These are phyloP conservation scores for Xerocomus spinulosus DNA, from an alignment of 768 basidiomycete species.

Conservation along the genomic window DNA sequence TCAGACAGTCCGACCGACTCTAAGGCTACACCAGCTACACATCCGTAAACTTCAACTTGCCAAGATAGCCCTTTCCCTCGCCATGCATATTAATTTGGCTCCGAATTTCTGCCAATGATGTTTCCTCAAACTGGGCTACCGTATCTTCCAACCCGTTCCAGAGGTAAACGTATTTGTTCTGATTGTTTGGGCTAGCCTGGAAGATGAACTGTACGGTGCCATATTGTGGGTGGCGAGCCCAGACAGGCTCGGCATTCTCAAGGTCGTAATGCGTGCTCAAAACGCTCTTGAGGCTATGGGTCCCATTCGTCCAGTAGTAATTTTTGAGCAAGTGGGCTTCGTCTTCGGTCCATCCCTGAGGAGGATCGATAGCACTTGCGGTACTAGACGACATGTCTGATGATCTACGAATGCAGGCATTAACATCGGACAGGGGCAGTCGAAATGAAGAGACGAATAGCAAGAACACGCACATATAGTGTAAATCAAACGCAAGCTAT, in stretches of 20 bases:
- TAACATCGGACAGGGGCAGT: too few relatives aligned
- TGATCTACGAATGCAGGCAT: too few relatives aligned
- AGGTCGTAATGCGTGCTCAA: neutral
- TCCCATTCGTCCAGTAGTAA: neutral
- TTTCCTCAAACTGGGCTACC: neutral
- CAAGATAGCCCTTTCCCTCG: neutral
- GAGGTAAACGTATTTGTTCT: neutral
- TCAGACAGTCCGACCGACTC: too few relatives aligned
- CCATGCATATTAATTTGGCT: neutral
- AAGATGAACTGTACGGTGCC: neutral
- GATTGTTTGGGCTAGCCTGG: neutral
- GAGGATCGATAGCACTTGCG: neutral
- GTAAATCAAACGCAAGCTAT: too few relatives aligned
- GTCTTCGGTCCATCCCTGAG: neutral
- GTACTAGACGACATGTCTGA: neutral
- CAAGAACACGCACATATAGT: too few relatives aligned
- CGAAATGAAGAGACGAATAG: too few relatives aligned
- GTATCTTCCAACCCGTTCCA: neutral
- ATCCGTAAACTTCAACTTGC: neutral
- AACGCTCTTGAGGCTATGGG: neutral
- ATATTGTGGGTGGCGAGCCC: neutral
- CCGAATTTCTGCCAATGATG: neutral
- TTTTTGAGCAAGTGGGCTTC: neutral
- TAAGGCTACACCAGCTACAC: too few relatives aligned
- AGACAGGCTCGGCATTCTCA: neutral